Percentiles rank a stretch among this genome's conserved stretches.
Evolutionary conservation across 331 rosid genomes (phyloP).

Genomic region (Quercus lobata): DNA sequence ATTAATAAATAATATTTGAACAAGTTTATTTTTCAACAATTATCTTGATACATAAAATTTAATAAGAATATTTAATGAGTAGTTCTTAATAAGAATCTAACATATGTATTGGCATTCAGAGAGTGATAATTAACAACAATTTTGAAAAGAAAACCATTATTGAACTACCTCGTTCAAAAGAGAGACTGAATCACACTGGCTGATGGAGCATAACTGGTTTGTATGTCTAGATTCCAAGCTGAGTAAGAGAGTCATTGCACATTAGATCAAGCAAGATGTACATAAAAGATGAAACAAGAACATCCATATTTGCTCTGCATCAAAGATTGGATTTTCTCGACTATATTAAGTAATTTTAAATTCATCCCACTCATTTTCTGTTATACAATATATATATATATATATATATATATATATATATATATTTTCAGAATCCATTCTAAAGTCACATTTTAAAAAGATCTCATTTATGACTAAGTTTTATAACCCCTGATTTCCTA

Average conservation of each 20-base stretch:
- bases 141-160: slow-evolving; percentile 8
- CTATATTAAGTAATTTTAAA: neutral
- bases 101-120: neutral
- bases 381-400: neutral
- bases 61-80: neutral
- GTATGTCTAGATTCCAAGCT: slow-evolving; percentile 81
- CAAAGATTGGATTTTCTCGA: slow-evolving; percentile 3
- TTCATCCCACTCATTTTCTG: neutral
- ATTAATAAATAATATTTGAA: neutral
- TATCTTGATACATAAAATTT: neutral
- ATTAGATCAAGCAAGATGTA: slow-evolving; percentile 18
- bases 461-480: neutral
- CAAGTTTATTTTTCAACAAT: neutral
- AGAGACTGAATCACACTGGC: slow-evolving; percentile 87
- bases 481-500: neutral
- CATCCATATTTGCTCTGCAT: neutral
- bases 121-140: slow-evolving; percentile 5
- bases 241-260: slow-evolving; percentile 24
- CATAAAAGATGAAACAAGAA: slow-evolving; percentile 1
- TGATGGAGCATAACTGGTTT: slow-evolving; percentile 92
- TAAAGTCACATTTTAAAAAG: neutral
- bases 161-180: slow-evolving; percentile 84
- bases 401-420: neutral
- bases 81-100: neutral
- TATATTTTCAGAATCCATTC: neutral